A percentile compares a stretch with the other conserved stretches of the same genome.
These are phyloP conservation scores for Spinacia oleracea DNA, from an alignment of 179 eudicot species.

Conservation along the genomic window DNA sequence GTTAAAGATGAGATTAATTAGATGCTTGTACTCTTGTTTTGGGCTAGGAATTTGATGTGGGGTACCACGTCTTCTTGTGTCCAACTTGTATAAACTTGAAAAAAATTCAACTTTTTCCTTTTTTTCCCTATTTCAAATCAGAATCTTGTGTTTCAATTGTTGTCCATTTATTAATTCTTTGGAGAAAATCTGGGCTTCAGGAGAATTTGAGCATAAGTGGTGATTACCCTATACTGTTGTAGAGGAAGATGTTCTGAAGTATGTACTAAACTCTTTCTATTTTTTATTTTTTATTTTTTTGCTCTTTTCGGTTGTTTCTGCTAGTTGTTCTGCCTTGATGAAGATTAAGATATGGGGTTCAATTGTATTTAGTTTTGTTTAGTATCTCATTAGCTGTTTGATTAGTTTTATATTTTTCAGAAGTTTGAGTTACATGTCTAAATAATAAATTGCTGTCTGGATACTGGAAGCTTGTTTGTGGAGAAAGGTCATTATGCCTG, in stretches of 20 bases:
- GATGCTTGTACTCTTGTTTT: conserved; percentile 36
- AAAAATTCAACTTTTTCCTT: conserved; percentile 24
- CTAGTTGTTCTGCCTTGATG: conserved; percentile 4
- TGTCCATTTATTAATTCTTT: conserved; percentile 1
- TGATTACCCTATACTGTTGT: conserved; percentile 10
- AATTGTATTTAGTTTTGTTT: background rate
- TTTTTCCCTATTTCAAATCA: conserved; percentile 4
- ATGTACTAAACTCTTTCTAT: conserved; percentile 9
- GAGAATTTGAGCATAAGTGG: conserved; percentile 7
- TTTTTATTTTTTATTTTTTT: background rate
- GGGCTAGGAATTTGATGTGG: conserved; percentile 39
- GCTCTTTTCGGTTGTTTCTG: background rate
- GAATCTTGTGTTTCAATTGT: conserved; percentile 12
- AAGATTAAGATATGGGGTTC: background rate
- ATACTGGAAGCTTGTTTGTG: conserved; percentile 21
- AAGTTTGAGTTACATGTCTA: conserved; percentile 29
- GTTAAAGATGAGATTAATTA: conserved; percentile 24
- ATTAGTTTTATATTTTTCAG: conserved; percentile 19
- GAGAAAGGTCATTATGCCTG: conserved; percentile 29
- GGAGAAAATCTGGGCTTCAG: background rate
- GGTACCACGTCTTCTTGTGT: conserved; percentile 20
- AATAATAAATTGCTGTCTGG: conserved; percentile 23
- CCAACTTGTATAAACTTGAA: conserved; percentile 19
- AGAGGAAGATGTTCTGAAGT: conserved; percentile 1
- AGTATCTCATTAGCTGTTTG: conserved; percentile 16